Evolutionary conservation across 169 alveolate species (phyloP), one percentile per base, ranked within the genome.

Genomic region (Plasmodium berghei): DNA sequence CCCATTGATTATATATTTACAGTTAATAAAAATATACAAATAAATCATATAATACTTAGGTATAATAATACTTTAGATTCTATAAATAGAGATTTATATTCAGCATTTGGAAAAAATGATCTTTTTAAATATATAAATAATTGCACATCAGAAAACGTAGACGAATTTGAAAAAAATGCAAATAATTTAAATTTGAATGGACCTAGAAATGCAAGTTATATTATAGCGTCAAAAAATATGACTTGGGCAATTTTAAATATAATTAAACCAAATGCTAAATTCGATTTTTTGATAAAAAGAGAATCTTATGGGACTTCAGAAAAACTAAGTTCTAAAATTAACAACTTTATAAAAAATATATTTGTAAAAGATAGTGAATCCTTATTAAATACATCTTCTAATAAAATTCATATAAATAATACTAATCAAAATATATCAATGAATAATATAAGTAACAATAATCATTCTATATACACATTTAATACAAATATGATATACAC

Each of bases 271-370:
- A 83, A 83, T 26, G 20, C 20, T 9, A 20, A 18, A 34, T 42
- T 67, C 8, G 85, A 66, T 14, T 72, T 83, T 34, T 20, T 83
- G 67, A 69, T 62, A n/a, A 83, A 45, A 62, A 83, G 70, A 52
- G 90, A 83, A 55, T 67, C 46, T 16, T 83, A 67, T 24, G 56
- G 90, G 22, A 55, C 64, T 20, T 69, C 85, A 1, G 86, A 70
- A 46, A 83, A 83, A 28, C n/a, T 83, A 22, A 70, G 74, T 45
- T 83, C 90, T 1, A 83, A 72, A 67, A 83, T 83, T 24, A 83
- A 83, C 34, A 83, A 67, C 58, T 67, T 83, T 67, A 55, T 83
- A 61, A 83, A 83, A 83, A 83, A 66, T 45, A 83, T 83, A 34
- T 83, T 83, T 69, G 48, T 73, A 4, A 83, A 70, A 42, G 55